phyloP scores from a whole-genome alignment of 2,329 filamentous ascomycete species.

The Ceratocystis eucalypticola region DNA sequence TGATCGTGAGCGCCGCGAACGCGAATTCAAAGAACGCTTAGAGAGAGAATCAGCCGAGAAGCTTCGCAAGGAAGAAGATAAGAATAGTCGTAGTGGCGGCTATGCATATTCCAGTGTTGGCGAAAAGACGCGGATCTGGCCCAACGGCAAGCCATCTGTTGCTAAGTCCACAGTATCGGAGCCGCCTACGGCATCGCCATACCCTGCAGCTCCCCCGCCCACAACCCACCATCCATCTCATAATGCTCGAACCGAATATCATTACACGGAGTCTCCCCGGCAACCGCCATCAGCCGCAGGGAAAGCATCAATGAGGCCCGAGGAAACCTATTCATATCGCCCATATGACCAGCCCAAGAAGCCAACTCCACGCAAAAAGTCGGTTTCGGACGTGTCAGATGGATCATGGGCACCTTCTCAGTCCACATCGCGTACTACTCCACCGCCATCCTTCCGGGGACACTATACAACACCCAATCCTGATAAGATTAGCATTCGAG shows the following conservation, averaged over 20 bases:
- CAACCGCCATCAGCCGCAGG: conserved; percentile 23
- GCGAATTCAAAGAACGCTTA: conserved; percentile 32
- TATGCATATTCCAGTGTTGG: conserved; percentile 53
- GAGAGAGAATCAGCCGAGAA: conserved; percentile 29
- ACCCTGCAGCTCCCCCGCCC: conserved; percentile 18
- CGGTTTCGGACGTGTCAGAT: conserved; percentile 60
- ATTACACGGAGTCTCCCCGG: conserved; percentile 25
- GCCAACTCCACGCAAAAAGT: conserved; percentile 45
- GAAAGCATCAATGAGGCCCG: conserved; percentile 46
- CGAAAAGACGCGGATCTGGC: conserved; percentile 58
- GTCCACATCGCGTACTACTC: conserved; percentile 70
- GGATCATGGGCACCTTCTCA: conserved; percentile 76
- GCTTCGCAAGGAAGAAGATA: conserved; percentile 23
- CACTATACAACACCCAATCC: conserved; percentile 81
- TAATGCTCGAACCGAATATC: conserved; percentile 20
- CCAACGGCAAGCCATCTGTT: conserved; percentile 41
- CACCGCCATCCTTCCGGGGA: conserved; percentile 62
- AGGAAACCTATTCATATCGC: conserved; percentile 55
- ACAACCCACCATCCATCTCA: conserved; percentile 24
- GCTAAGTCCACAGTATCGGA: conserved; percentile 20
- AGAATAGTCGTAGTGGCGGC: conserved; percentile 25
- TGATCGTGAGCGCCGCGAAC: conserved; percentile 34
- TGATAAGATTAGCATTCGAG: conserved; percentile 90
- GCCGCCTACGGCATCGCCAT: conserved; percentile 20
- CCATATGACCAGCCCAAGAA: conserved; percentile 60